A percentile compares a stretch with the other conserved stretches of the same genome.
phyloP scores from a whole-genome alignment of 1,139 yeast genomes.

The Saccharomyces hybrid region DNA sequence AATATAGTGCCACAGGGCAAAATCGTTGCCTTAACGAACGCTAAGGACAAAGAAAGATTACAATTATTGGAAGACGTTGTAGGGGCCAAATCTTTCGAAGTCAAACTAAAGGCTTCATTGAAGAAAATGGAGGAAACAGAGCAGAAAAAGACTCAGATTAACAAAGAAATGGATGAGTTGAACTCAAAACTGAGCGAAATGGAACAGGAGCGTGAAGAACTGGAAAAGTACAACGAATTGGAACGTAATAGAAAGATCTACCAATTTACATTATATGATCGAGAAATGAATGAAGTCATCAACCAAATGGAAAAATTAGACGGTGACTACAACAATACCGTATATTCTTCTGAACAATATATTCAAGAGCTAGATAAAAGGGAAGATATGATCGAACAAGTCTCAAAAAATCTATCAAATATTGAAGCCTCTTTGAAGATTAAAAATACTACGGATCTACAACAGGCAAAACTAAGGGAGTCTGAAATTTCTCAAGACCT shows the following conservation, averaged over 20 bases:
- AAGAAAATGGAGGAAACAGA: slow-evolving; percentile 73
- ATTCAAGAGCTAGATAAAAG: slow-evolving; percentile 42
- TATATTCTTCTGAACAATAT: slow-evolving; percentile 38
- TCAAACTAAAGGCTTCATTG: slow-evolving; percentile 67
- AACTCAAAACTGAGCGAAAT: slow-evolving; percentile 69
- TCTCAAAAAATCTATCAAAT: slow-evolving; percentile 29
- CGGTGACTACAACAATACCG: slow-evolving; percentile 46
- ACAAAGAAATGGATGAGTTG: slow-evolving; percentile 63
- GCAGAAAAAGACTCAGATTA: slow-evolving; percentile 64
- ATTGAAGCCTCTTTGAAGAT: slow-evolving; percentile 37
- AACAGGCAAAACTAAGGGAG: slow-evolving; percentile 41
- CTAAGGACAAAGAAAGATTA: slow-evolving; percentile 77
- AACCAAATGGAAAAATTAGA: slow-evolving; percentile 58
- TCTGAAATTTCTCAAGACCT: slow-evolving; percentile 37
- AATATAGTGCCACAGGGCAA: slow-evolving; percentile 97
- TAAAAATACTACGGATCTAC: slow-evolving; percentile 44
- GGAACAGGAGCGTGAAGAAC: slow-evolving; percentile 72
- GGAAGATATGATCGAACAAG: slow-evolving; percentile 39
- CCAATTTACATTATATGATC: slow-evolving; percentile 70
- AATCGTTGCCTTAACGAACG: slow-evolving; percentile 77
- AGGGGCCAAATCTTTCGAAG: slow-evolving; percentile 89
- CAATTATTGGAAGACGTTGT: slow-evolving; percentile 82
- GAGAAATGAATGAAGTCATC: slow-evolving; percentile 60
- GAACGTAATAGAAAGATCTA: slow-evolving; percentile 64
- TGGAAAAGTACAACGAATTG: slow-evolving; percentile 58